Conservation (phyloP, 2,329 filamentous ascomycete species). For the Alternaria sp. region DNA sequence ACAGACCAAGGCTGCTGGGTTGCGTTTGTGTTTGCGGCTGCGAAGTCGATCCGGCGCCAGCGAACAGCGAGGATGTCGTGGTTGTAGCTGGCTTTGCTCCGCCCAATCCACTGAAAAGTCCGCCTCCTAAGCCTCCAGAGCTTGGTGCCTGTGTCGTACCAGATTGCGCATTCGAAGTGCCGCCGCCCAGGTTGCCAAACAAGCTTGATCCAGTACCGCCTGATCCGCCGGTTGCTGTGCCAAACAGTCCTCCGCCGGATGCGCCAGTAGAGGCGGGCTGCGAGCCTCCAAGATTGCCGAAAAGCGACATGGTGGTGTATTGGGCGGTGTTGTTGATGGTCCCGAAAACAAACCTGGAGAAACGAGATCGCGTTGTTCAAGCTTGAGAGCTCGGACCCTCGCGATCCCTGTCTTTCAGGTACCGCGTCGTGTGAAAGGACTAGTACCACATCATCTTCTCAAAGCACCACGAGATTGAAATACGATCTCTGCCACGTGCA, state of each 20-base stretch:
- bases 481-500: not conserved
- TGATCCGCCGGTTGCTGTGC: constrained; percentile 27
- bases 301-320: constrained; percentile 42
- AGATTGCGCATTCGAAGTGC: constrained; percentile 29
- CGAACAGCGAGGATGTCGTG: constrained; percentile 33
- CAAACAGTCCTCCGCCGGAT: constrained; percentile 33
- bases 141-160: constrained; percentile 36
- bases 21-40: constrained; percentile 37
- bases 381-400: constrained; percentile 18
- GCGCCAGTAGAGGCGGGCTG: constrained; percentile 39
- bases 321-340: constrained; percentile 39
- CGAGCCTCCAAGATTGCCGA: constrained; percentile 37
- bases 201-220: constrained; percentile 34
- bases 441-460: not conserved
- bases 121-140: constrained; percentile 38
- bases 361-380: constrained; percentile 34
- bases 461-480: not conserved
- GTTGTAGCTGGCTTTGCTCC: constrained; percentile 46
- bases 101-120: constrained; percentile 39
- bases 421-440: constrained; percentile 8
- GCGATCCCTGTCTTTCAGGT: constrained; percentile 20
- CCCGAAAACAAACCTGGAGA: constrained; percentile 29
- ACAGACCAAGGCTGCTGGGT: constrained; percentile 27
- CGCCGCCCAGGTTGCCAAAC: constrained; percentile 38
- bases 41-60: constrained; percentile 26